Evolutionary conservation across 768 basidiomycete species (phyloP).

Genomic region (Lactarius vividus): DNA sequence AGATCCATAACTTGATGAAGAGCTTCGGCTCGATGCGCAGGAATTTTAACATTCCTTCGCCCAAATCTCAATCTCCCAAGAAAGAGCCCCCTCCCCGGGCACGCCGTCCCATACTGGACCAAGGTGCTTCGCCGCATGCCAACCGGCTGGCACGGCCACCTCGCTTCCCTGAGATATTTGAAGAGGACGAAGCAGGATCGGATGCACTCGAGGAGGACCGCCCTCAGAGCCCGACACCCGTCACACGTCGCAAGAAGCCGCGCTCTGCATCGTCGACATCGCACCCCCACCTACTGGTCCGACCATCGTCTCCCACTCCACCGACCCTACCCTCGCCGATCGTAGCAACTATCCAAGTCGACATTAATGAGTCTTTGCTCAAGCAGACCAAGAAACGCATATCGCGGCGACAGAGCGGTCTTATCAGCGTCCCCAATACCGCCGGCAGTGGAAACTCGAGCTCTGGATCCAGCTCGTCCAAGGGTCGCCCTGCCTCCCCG

Average conservation of each 20-base stretch:
- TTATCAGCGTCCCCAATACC: conserved; percentile 40
- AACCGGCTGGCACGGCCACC: conserved; percentile 64
- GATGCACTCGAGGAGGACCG: conserved; percentile 44
- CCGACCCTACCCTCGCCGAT: conserved; percentile 26
- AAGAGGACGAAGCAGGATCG: conserved; percentile 61
- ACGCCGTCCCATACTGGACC: conserved; percentile 46
- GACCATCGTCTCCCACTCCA: conserved; percentile 40
- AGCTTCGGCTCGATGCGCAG: conserved; percentile 65
- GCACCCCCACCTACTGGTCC: conserved; percentile 48
- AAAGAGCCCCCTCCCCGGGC: conserved; percentile 40
- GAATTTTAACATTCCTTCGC: conserved; percentile 47
- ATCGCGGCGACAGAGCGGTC: conserved; percentile 48
- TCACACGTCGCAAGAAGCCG: conserved; percentile 46
- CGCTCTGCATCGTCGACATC: conserved; percentile 38
- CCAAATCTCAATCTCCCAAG: conserved; percentile 41
- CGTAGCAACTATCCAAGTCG: conserved; percentile 30
- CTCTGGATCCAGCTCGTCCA: conserved; percentile 32
- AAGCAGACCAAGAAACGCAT: conserved; percentile 37
- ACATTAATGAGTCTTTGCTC: conserved; percentile 35
- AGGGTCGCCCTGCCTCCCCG: conserved; percentile 37
- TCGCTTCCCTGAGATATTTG: conserved; percentile 61
- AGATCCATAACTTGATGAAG: conserved; percentile 46
- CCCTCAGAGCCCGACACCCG: conserved; percentile 38
- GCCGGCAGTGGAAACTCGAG: conserved; percentile 31
- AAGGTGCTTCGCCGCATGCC: conserved; percentile 46